Conservation (phyloP, 2,329 filamentous ascomycete species). For the Mycosphaerelloides madeirae region DNA sequence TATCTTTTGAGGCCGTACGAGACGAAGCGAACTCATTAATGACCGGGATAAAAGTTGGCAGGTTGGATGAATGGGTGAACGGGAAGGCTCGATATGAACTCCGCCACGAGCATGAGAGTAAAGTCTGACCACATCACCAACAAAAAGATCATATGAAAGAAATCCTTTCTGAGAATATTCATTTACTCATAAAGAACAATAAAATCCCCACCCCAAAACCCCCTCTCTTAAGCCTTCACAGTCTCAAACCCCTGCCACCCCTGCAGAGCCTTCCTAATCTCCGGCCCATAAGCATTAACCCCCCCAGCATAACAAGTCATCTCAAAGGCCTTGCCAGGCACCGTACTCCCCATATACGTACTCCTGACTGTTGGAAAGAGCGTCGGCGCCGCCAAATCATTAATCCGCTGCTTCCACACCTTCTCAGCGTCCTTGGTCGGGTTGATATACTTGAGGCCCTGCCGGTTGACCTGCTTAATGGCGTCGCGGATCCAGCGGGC, state of each 20-base stretch:
- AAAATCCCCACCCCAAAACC: no score
- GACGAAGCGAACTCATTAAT: no score
- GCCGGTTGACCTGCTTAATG: constrained; percentile 23
- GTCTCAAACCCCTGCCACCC: constrained; percentile 26
- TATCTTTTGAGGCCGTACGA: no score
- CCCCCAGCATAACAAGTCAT: constrained; percentile 30
- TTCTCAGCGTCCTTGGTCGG: constrained; percentile 26
- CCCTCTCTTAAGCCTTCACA: constrained; percentile 18
- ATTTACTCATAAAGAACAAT: no score
- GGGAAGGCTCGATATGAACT: no score
- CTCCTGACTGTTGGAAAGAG: constrained; percentile 26
- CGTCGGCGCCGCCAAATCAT: constrained; percentile 23
- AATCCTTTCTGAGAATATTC: no score
- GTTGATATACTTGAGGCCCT: constrained; percentile 25
- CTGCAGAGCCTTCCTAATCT: constrained; percentile 22
- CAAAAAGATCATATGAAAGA: no score
- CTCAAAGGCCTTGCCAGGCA: constrained; percentile 26
- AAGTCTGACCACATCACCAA: no score
- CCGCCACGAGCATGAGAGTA: no score
- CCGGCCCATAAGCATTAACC: constrained; percentile 23
- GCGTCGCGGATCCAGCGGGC: constrained; percentile 36
- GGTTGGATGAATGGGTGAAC: no score
- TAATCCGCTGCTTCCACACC: constrained; percentile 28
- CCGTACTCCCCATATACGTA: constrained; percentile 28
- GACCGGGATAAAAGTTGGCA: no score